Evolutionary conservation across 1,284 basidiomycete species (phyloP), one percentile per base, ranked within the genome.

Genomic region (Boletus calvinii): DNA sequence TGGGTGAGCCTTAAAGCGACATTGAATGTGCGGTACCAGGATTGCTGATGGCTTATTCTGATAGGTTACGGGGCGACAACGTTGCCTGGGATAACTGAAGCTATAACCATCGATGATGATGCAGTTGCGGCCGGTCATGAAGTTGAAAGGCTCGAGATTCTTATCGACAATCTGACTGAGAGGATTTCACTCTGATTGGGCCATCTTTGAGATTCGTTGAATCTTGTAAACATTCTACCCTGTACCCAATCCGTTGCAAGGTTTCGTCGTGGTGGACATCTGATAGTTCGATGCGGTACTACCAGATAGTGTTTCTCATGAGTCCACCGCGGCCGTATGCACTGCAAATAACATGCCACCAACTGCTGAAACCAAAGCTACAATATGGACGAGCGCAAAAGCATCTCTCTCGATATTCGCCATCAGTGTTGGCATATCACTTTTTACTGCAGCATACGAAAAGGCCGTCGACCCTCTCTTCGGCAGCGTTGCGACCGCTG

Each of bases 41-140:
- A 42, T 54, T 52, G 15, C 29, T 57, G 39, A 56, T 48, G 38
- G 17, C 4, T 20, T 41, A 15, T 48, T 55, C 49, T 55, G 40
- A 26, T 50, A 77, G 77, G 77, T 4, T 87, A 87, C 61, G 85
- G 84, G 18, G 83, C 81, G 9, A 84, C 81, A 9, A 81, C 80
- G 1, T 75, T 87, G 59, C 84, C 84, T 6, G 83, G 75, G 11
- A 62, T 87, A 24, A 83, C 79, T 10, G 84, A 87, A 61, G 79
- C 83, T 9, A 69, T 84, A 47, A 77, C 75, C 4, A 72, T 79
- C 45, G 79, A 83, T 50, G 66, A 73, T 46, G 75, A 79, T 51
- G 63, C 63, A 7, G 66, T 66, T 32, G 65, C 74, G 12, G 81
- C 79, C 10, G 62, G 74, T 54, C 62, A 66, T 45, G 83, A 84